Conservation (phyloP, 1,139 yeast genomes). For the Kodamaea sp. region DNA sequence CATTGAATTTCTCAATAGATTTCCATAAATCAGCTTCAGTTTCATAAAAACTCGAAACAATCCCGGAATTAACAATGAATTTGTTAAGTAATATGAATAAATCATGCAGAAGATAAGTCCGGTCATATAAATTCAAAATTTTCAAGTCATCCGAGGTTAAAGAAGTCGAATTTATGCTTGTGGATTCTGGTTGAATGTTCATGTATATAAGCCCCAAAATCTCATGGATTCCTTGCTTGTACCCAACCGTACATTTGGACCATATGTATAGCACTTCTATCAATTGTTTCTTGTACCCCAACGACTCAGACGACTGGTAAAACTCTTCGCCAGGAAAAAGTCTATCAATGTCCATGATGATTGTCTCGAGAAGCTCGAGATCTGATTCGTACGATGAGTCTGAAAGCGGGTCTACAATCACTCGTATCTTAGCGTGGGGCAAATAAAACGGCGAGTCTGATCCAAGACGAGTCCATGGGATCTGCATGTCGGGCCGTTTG, state of each 20-base stretch:
- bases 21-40: slow-evolving; percentile 37
- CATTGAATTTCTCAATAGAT: slow-evolving; percentile 47
- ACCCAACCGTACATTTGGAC: slow-evolving; percentile 50
- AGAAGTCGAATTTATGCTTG: slow-evolving; percentile 32
- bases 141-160: slow-evolving; percentile 32
- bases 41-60: slow-evolving; percentile 40
- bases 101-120: slow-evolving; percentile 42
- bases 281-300: slow-evolving; percentile 38
- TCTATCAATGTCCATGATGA: slow-evolving; percentile 62
- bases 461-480: slow-evolving; percentile 40
- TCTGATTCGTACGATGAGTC: slow-evolving; percentile 14
- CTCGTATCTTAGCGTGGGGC: slow-evolving; percentile 8
- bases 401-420: slow-evolving; percentile 7
- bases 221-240: slow-evolving; percentile 73
- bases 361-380: slow-evolving; percentile 34
- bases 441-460: slow-evolving; percentile 30
- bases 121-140: slow-evolving; percentile 38
- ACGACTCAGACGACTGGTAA: slow-evolving; percentile 30
- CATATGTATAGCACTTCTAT: slow-evolving; percentile 53
- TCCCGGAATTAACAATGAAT: slow-evolving; percentile 37
- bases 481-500: slow-evolving; percentile 29
- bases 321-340: slow-evolving; percentile 58
- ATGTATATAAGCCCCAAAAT: slow-evolving; percentile 57
- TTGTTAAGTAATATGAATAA: slow-evolving; percentile 44
- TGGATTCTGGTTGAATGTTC: slow-evolving; percentile 42